phyloP scores from a whole-genome alignment of 768 basidiomycete genomes.

The Phanerochaete sordida region DNA sequence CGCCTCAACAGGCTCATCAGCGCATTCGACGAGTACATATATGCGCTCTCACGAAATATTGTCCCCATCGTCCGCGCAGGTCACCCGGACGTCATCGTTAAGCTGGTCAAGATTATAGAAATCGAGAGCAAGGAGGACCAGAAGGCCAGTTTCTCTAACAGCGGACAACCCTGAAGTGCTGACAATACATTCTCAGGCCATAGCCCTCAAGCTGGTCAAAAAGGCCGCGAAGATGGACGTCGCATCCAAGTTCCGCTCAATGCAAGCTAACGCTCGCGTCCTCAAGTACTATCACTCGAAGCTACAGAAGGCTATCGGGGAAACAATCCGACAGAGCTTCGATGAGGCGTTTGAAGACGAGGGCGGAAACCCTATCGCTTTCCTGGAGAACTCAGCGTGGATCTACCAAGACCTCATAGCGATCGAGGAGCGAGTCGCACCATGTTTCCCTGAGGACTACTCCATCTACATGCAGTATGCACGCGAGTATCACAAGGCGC shows the following conservation, averaged over 20 bases:
- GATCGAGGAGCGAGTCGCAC: conserved; percentile 86
- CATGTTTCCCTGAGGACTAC: conserved; percentile 90
- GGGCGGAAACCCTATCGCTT: conserved; percentile 61
- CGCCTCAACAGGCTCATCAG: conserved; percentile 75
- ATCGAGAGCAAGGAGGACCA: conserved; percentile 92
- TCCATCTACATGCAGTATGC: conserved; percentile 82
- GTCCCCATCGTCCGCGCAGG: conserved; percentile 77
- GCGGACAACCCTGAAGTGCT: neutral
- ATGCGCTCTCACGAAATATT: conserved; percentile 73
- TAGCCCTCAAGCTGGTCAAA: conserved; percentile 91
- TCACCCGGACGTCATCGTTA: conserved; percentile 83
- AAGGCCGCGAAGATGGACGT: conserved; percentile 91
- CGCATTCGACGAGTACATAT: conserved; percentile 83
- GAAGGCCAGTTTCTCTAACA: conserved; percentile 53
- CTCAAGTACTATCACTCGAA: conserved; percentile 96
- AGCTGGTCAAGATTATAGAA: conserved; percentile 90
- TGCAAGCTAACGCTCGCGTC: conserved; percentile 88
- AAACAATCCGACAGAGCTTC: conserved; percentile 72
- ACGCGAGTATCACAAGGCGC: conserved; percentile 84
- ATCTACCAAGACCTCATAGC: conserved; percentile 93
- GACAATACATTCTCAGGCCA: conserved; percentile 54
- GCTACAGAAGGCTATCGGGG: conserved; percentile 73
- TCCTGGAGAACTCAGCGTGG: conserved; percentile 81
- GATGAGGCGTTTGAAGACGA: conserved; percentile 61
- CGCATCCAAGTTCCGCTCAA: conserved; percentile 88